Evolutionary conservation across 2,329 filamentous ascomycete species (phyloP).

Genomic region (Trichoderma harzianum): DNA sequence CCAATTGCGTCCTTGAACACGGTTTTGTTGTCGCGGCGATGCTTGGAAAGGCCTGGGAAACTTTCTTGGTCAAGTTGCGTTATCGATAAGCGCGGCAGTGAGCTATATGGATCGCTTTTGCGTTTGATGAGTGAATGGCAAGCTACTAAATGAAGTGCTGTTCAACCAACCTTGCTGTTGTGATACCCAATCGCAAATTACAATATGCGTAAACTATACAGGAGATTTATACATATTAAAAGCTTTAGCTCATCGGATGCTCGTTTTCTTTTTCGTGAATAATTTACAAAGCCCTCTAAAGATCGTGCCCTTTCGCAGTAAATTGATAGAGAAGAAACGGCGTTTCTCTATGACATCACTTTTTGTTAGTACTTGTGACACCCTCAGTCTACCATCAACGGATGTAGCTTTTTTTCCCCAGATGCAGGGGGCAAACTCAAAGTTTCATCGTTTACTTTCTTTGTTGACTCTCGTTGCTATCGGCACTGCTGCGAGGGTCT

Average conservation of each 20-base stretch:
- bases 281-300: neutral
- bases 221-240: accelerated
- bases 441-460: neutral
- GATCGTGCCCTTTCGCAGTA: neutral
- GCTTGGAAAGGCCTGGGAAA: neutral
- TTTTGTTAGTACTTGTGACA: neutral
- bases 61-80: neutral
- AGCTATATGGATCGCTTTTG: neutral
- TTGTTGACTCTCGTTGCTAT: neutral
- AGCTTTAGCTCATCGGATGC: neutral
- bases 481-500: neutral
- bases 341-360: neutral
- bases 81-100: constrained; percentile 17
- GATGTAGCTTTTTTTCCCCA: neutral
- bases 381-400: neutral
- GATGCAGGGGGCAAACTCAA: neutral
- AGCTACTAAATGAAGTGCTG: neutral
- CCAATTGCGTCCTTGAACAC: neutral
- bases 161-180: neutral
- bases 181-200: neutral
- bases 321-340: neutral
- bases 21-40: neutral
- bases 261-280: neutral
- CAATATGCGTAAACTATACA: neutral
- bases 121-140: neutral